phyloP scores from a whole-genome alignment of 2,329 filamentous ascomycete species.

The Fusarium odoratissimum region DNA sequence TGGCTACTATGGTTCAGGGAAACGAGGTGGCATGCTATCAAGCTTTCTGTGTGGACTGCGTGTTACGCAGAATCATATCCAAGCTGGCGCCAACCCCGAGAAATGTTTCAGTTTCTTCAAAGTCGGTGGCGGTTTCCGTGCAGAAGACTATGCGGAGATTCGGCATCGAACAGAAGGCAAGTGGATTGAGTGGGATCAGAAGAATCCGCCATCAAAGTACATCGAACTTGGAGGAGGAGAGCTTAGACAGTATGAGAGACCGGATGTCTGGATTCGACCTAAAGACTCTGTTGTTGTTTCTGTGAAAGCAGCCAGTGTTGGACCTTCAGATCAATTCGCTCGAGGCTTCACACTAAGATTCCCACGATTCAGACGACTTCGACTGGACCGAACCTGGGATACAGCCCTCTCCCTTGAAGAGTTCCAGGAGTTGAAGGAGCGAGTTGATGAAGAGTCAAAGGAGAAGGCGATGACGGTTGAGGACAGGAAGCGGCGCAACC shows the following conservation, averaged over 20 bases:
- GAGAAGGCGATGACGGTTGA: constrained; percentile 84
- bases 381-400: constrained; percentile 87
- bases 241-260: constrained; percentile 75
- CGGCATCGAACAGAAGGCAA: constrained; percentile 88
- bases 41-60: constrained; percentile 92
- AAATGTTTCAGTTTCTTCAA: constrained; percentile 97
- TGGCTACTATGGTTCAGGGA: constrained; percentile 91
- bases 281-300: constrained; percentile 87
- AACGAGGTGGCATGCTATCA: constrained; percentile 82
- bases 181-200: constrained; percentile 87
- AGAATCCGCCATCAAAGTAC: constrained; percentile 79
- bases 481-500: constrained; percentile 65
- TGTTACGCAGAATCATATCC: constrained; percentile 75
- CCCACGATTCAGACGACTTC: constrained; percentile 84
- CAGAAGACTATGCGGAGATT: constrained; percentile 85
- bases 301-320: constrained; percentile 87
- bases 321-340: constrained; percentile 80
- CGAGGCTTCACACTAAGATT: constrained; percentile 85
- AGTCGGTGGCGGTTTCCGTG: constrained; percentile 92
- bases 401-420: constrained; percentile 81
- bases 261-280: constrained; percentile 94
- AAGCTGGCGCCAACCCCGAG: constrained; percentile 69
- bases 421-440: constrained; percentile 77
- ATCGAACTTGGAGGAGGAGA: constrained; percentile 86
- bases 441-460: constrained; percentile 75